phyloP scores from a whole-genome alignment of 129 eudicot genomes.

The Arctium lappa region DNA sequence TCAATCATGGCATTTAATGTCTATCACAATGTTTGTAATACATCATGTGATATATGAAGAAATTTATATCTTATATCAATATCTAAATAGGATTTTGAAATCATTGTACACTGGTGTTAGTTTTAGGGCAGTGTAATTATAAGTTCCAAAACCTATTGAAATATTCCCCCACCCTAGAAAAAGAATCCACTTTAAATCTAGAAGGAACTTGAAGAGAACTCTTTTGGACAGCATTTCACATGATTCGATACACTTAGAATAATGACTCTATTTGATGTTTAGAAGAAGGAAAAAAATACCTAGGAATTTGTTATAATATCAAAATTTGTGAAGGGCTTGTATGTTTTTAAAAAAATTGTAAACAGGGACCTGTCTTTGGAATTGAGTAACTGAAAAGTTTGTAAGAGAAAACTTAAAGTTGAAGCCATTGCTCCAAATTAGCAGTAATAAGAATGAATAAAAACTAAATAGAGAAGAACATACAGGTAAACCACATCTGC shows the following conservation, averaged over 20 bases:
- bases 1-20: not conserved
- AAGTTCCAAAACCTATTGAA: not conserved
- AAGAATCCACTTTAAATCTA: not conserved
- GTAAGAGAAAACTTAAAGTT: not conserved
- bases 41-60: not conserved
- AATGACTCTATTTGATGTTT: not conserved
- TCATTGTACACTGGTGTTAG: not conserved
- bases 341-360: not conserved
- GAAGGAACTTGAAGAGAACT: not conserved
- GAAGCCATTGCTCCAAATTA: not conserved
- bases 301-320: not conserved
- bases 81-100: not conserved
- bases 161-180: not conserved
- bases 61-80: no score
- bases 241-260: not conserved
- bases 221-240: not conserved
- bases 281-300: not conserved
- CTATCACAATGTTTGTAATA: not conserved
- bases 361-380: not conserved
- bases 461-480: constrained; percentile 30
- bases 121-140: not conserved
- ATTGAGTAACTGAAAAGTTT: not conserved
- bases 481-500: constrained; percentile 90
- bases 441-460: not conserved
- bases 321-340: not conserved